phyloP scores from a whole-genome alignment of 2,329 filamentous ascomycete genomes.

The Phialophora chinensis region DNA sequence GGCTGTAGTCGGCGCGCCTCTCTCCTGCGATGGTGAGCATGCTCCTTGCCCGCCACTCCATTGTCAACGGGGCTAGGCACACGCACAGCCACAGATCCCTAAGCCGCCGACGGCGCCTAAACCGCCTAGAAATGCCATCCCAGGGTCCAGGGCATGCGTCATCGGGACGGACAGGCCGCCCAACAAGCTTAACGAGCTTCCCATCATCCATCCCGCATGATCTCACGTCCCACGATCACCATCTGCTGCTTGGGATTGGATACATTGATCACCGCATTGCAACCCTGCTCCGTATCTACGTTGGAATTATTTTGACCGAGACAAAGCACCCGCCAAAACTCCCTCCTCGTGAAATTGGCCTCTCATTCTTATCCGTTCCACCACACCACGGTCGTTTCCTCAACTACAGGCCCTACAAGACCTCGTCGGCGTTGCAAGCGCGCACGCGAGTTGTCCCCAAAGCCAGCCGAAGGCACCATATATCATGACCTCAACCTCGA shows the following conservation, averaged over 20 bases:
- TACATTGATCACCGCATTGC: slow-evolving; percentile 20
- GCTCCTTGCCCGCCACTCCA: not conserved
- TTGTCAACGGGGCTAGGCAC: not conserved
- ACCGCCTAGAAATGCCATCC: not conserved
- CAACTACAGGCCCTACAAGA: slow-evolving; percentile 7
- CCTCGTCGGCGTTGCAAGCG: slow-evolving; percentile 21
- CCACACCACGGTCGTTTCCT: slow-evolving; percentile 10
- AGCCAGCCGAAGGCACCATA: not conserved
- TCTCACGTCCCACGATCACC: slow-evolving; percentile 31
- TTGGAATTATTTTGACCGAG: slow-evolving; percentile 18
- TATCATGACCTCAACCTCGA: slow-evolving; percentile 37
- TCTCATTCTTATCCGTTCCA: slow-evolving; percentile 21
- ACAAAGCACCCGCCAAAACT: slow-evolving; percentile 10
- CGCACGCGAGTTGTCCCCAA: slow-evolving; percentile 12
- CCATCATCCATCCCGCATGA: slow-evolving; percentile 30
- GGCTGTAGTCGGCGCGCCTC: not conserved
- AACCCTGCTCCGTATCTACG: slow-evolving; percentile 14
- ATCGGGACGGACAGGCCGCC: slow-evolving; percentile 10
- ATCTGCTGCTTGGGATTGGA: slow-evolving; percentile 34
- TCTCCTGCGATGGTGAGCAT: not conserved
- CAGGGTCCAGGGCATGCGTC: slow-evolving; percentile 2
- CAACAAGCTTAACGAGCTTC: slow-evolving; percentile 13
- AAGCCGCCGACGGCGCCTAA: not conserved
- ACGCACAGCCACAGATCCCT: slow-evolving; percentile 7
- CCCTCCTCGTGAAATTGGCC: slow-evolving; percentile 5